phyloP scores from a whole-genome alignment of 208 protist genomes.

The Naegleria gruberi region DNA sequence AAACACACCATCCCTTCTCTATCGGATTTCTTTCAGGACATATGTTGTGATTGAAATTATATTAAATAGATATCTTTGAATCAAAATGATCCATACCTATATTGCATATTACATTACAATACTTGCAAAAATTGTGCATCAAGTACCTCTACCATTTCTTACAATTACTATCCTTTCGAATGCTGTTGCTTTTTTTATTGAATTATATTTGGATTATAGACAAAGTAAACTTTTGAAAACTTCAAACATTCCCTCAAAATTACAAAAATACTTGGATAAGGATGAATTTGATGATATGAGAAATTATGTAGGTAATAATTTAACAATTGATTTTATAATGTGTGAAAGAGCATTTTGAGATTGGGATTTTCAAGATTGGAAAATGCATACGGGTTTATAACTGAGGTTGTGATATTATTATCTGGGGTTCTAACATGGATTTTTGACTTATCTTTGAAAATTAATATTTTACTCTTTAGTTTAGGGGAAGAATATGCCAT shows the following conservation, averaged over 20 bases:
- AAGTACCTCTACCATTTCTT: neutral
- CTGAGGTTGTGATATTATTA: neutral
- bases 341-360: neutral
- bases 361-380: conserved; percentile 15
- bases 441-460: neutral
- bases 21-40: too few relatives aligned
- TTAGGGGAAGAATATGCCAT: neutral
- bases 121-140: neutral
- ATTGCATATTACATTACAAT: neutral
- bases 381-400: conserved; percentile 9
- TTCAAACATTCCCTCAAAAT: neutral
- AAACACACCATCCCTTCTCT: too few relatives aligned
- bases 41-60: too few relatives aligned
- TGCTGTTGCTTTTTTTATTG: neutral
- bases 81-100: neutral
- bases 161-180: neutral
- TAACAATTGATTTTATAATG: neutral
- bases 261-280: neutral
- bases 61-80: too few relatives aligned
- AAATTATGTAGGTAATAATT: conserved; percentile 5
- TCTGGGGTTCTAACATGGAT: neutral
- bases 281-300: neutral
- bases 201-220: neutral
- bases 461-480: neutral
- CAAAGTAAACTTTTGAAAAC: neutral